Evolutionary conservation across 345 rosid species (phyloP).

Genomic region (Xanthoceras sorbifolium): DNA sequence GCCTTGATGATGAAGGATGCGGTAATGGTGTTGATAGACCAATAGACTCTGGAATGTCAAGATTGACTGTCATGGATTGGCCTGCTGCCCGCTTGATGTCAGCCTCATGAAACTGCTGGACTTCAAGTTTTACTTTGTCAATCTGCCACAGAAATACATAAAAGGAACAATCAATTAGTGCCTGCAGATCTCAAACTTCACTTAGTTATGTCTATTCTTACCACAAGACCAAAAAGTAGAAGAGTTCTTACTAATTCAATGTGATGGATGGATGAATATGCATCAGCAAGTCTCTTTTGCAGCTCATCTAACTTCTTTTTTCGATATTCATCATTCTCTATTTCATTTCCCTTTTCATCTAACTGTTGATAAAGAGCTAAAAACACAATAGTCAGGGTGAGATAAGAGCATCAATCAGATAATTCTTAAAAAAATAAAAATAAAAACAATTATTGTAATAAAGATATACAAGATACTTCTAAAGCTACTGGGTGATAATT

Average conservation of each 20-base stretch:
- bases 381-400: constrained; percentile 19
- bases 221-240: neutral
- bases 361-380: constrained; percentile 70
- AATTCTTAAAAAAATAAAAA: neutral
- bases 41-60: constrained; percentile 89
- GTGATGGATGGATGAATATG: constrained; percentile 83
- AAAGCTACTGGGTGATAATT: neutral
- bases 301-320: constrained; percentile 72
- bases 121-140: constrained; percentile 61
- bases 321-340: constrained; percentile 89
- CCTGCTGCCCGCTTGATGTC: constrained; percentile 44
- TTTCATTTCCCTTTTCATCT: constrained; percentile 81
- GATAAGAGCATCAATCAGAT: neutral
- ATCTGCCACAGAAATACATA: constrained; percentile 48
- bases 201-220: neutral
- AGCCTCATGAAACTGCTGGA: constrained; percentile 43
- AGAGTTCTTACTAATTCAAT: constrained; percentile 64
- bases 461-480: neutral
- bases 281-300: constrained; percentile 85
- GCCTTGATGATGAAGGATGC: constrained; percentile 55
- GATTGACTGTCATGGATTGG: constrained; percentile 52
- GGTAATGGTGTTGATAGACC: constrained; percentile 63
- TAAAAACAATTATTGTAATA: neutral
- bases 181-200: neutral
- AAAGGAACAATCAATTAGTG: constrained; percentile 9